Base-by-base conservation (phyloP, 2,329 filamentous ascomycete species). In the Cordyceps cicadae region DNA sequence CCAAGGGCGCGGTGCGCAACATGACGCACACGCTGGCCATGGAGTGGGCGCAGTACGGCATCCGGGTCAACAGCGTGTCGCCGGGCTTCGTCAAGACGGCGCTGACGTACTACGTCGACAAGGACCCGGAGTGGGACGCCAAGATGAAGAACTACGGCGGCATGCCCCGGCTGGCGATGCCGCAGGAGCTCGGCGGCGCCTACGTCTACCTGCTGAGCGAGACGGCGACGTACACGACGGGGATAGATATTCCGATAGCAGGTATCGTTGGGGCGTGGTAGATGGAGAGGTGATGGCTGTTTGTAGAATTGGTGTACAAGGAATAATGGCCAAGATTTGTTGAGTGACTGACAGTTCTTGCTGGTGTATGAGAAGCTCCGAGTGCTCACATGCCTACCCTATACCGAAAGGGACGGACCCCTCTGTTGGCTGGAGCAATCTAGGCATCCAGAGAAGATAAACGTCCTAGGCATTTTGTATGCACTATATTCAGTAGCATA, bases 81-180 rank as follows among this genome's bases (percentile, higher is more conserved):
- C 78, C 78, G 0, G 78, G 70, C 66, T 74, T 74, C 56, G 51
- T 54, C 21, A 54, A 54, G 34, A 54, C 37, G 34, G 51, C 51
- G 9, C 15, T 54, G 71, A 80, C 77, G 7, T 80, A 79, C 66
- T 79, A 77, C 65, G 79, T 84, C 5, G 74, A 77, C 61, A 75
- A 75, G n/a, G 72, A 75, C 17, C 77, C 79, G 0, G 81, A 83
- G 66, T 84, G 80, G 81, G 77, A 80, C 61, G 71, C 75, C 63
- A 79, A 84, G 71, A 76, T 84, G 72, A 78, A 81, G 69, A 83
- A 84, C 66, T 83, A 83, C 65, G 79, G 81, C 3, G 81, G 81
- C 3, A 83, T 84, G 74, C 80, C 80, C 12, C 71, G 81, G 32
- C 64, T 84, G 43, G 81, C 81, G 0, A 74, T 79, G 53, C 77